These are phyloP conservation scores for Metschnikowia kunwiensis DNA, from an alignment of 805 yeast species.

Conservation along the genomic window DNA sequence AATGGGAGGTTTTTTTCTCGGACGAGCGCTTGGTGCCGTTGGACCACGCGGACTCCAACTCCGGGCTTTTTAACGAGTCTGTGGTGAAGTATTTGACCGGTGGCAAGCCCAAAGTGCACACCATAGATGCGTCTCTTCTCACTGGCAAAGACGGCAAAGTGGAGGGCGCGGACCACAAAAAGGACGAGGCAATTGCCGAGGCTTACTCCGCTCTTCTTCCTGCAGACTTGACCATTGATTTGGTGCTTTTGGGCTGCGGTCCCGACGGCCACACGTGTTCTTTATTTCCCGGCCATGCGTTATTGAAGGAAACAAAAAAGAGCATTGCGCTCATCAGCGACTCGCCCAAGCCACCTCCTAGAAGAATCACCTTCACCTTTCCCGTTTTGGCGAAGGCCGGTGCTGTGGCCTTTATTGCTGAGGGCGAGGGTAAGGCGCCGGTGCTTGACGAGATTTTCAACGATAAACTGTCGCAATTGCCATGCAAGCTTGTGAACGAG, in stretches of 20 bases:
- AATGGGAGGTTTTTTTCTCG: slow-evolving; percentile 81
- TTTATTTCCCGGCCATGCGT: slow-evolving; percentile 77
- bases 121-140: slow-evolving; percentile 63
- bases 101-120: slow-evolving; percentile 55
- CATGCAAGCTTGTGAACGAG: slow-evolving; percentile 72
- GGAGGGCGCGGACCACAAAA: slow-evolving; percentile 46
- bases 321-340: slow-evolving; percentile 66
- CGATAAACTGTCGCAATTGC: slow-evolving; percentile 48
- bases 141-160: slow-evolving; percentile 46
- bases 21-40: slow-evolving; percentile 90
- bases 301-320: slow-evolving; percentile 52
- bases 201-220: slow-evolving; percentile 64
- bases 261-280: slow-evolving; percentile 97
- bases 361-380: slow-evolving; percentile 85
- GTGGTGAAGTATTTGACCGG: slow-evolving; percentile 50
- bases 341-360: slow-evolving; percentile 92
- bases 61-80: slow-evolving; percentile 67
- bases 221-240: slow-evolving; percentile 46
- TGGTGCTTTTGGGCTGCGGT: slow-evolving; percentile 83
- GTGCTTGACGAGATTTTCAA: slow-evolving; percentile 70
- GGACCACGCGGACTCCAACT: slow-evolving; percentile 80
- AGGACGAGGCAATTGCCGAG: slow-evolving; percentile 50
- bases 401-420: slow-evolving; percentile 77
- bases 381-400: slow-evolving; percentile 60
- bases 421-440: slow-evolving; percentile 80